Evolutionary conservation across 1,284 basidiomycete species (phyloP).

Genomic region (Peniophora sp.): DNA sequence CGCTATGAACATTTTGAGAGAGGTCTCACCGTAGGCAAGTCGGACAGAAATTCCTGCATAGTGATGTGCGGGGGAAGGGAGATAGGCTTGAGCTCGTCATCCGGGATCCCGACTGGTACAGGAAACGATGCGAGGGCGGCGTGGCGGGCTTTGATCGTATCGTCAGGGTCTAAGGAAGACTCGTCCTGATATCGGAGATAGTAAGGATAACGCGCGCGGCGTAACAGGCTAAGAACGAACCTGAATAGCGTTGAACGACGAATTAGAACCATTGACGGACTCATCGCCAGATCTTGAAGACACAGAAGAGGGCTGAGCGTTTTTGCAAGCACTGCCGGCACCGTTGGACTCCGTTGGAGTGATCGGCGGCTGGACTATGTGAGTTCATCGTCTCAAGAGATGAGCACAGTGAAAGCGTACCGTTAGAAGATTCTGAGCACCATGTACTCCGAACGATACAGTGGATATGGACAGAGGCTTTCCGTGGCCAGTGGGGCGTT

Average conservation of each 20-base stretch:
- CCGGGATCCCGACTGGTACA: conserved; percentile 51
- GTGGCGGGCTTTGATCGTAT: conserved; percentile 41
- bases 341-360: too few relatives aligned
- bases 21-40: conserved; percentile 44
- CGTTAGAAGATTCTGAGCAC: not conserved
- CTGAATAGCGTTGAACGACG: too few relatives aligned
- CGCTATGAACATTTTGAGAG: not conserved
- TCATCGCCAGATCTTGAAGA: too few relatives aligned
- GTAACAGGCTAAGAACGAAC: too few relatives aligned
- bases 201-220: not conserved
- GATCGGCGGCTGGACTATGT: too few relatives aligned
- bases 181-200: conserved; percentile 6
- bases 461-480: not conserved
- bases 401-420: not conserved
- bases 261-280: too few relatives aligned
- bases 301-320: too few relatives aligned
- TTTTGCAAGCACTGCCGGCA: too few relatives aligned
- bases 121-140: conserved; percentile 49
- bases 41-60: conserved; percentile 63
- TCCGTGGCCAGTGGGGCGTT: not conserved
- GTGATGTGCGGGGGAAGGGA: conserved; percentile 52
- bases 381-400: not conserved
- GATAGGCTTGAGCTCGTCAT: conserved; percentile 59
- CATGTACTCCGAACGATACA: not conserved
- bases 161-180: not conserved